Conservation (phyloP, 495 filamentous ascomycete genomes). For the Pyronema omphalodes region DNA sequence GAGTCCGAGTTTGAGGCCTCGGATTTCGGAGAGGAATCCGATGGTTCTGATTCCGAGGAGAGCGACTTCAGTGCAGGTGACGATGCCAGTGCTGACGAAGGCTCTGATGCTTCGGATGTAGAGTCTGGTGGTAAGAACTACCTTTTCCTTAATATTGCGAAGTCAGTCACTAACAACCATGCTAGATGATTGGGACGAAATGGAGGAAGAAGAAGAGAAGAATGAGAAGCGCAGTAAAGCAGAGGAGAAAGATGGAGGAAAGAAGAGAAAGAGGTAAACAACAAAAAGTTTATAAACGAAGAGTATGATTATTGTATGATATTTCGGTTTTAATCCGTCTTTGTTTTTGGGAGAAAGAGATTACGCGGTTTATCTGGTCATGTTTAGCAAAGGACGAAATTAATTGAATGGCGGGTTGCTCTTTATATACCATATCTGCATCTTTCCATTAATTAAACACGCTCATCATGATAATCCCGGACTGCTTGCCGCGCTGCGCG, state of each 20-base stretch:
- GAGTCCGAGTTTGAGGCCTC: slow-evolving; percentile 81
- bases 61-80: slow-evolving; percentile 65
- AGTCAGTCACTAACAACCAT: neutral
- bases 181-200: slow-evolving; percentile 24
- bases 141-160: slow-evolving; percentile 2
- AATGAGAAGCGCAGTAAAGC: slow-evolving; percentile 19
- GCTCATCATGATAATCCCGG: too few species aligned
- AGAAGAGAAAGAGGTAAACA: slow-evolving; percentile 22
- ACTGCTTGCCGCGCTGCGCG: too few species aligned
- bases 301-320: neutral
- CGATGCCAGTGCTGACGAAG: slow-evolving; percentile 36
- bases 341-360: too few species aligned
- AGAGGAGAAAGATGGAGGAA: slow-evolving; percentile 19
- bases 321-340: too few species aligned
- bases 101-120: slow-evolving; percentile 25
- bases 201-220: slow-evolving; percentile 23
- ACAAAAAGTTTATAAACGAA: neutral
- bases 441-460: too few species aligned
- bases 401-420: too few species aligned
- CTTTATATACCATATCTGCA: too few species aligned
- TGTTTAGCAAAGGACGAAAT: too few species aligned
- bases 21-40: slow-evolving; percentile 61
- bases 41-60: slow-evolving; percentile 70
- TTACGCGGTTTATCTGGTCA: too few species aligned
- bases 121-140: slow-evolving; percentile 25